Percentiles rank a stretch among this genome's conserved stretches.
Evolutionary conservation across 495 filamentous ascomycete genomes (phyloP).

Genomic region (Penicillium crystallinum): DNA sequence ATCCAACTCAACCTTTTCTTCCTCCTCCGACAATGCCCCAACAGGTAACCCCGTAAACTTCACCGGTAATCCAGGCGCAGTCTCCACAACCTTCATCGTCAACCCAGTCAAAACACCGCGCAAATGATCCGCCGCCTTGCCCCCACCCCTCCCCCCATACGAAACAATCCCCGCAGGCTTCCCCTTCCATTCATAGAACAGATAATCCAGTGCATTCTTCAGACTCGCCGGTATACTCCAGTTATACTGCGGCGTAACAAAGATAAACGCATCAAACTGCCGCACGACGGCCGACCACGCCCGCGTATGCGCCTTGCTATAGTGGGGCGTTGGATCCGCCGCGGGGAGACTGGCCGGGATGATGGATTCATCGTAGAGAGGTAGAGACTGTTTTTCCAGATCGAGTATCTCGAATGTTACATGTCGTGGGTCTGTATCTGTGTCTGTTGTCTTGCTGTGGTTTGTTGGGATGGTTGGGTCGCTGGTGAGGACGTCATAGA

Average conservation of each 20-base stretch:
- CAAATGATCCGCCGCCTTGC: slow-evolving; percentile 29
- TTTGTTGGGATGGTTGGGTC: slow-evolving; percentile 21
- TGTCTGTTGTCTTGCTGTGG: slow-evolving; percentile 6
- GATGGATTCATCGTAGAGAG: slow-evolving; percentile 51
- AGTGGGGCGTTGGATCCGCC: slow-evolving; percentile 31
- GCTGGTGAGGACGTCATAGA: slow-evolving; percentile 19
- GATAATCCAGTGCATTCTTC: slow-evolving; percentile 62
- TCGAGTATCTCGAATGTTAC: slow-evolving; percentile 37
- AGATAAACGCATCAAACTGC: slow-evolving; percentile 48
- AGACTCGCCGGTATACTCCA: slow-evolving; percentile 49
- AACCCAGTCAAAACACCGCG: slow-evolving; percentile 15
- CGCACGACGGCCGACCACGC: slow-evolving; percentile 48
- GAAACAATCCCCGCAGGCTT: slow-evolving; percentile 53
- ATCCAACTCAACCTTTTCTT: slow-evolving; percentile 20
- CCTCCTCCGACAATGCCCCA: slow-evolving; percentile 12
- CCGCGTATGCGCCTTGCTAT: slow-evolving; percentile 41
- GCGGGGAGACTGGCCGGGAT: slow-evolving; percentile 45
- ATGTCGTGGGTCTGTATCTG: slow-evolving; percentile 20
- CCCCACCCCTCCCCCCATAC: slow-evolving; percentile 50
- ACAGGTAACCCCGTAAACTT: slow-evolving; percentile 22
- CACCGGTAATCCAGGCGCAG: slow-evolving; percentile 16
- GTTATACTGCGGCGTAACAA: slow-evolving; percentile 54
- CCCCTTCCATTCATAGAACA: slow-evolving; percentile 54
- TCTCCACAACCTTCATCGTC: slow-evolving; percentile 22
- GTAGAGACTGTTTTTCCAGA: slow-evolving; percentile 47